phyloP scores from a whole-genome alignment of 169 alveolate species.

The Plasmodium fragile region DNA sequence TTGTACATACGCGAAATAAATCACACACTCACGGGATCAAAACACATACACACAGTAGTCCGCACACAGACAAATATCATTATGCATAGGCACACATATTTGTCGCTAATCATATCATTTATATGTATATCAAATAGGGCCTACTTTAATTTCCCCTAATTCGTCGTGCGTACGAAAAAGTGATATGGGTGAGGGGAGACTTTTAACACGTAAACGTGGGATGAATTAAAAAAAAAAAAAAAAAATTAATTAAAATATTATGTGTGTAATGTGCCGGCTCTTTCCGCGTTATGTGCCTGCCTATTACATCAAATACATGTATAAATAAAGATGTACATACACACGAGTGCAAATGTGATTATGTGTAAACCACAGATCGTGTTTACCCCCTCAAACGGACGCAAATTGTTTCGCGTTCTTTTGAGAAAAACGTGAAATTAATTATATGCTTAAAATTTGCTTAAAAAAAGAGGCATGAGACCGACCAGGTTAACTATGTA shows the following conservation, averaged over 20 bases:
- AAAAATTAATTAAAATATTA: background rate
- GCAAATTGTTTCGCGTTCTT: background rate
- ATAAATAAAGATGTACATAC: background rate
- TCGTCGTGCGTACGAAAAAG: background rate
- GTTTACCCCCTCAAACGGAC: background rate
- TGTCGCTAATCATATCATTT: background rate
- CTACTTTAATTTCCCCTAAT: background rate
- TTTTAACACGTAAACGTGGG: background rate
- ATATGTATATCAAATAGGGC: background rate
- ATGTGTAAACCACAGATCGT: background rate
- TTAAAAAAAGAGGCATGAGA: background rate
- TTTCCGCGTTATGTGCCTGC: background rate
- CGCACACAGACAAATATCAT: conserved; percentile 1
- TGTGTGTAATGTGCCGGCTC: background rate
- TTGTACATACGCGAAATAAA: background rate
- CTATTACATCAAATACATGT: background rate
- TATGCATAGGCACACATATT: background rate
- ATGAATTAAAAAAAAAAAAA: background rate
- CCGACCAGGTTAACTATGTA: background rate
- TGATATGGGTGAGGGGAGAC: background rate
- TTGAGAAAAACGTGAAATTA: background rate
- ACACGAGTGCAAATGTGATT: background rate
- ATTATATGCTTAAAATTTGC: background rate
- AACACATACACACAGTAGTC: background rate
- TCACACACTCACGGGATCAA: background rate